phyloP scores from a whole-genome alignment of 176 grass and related monocot genomes.

The Chloris gayana region DNA sequence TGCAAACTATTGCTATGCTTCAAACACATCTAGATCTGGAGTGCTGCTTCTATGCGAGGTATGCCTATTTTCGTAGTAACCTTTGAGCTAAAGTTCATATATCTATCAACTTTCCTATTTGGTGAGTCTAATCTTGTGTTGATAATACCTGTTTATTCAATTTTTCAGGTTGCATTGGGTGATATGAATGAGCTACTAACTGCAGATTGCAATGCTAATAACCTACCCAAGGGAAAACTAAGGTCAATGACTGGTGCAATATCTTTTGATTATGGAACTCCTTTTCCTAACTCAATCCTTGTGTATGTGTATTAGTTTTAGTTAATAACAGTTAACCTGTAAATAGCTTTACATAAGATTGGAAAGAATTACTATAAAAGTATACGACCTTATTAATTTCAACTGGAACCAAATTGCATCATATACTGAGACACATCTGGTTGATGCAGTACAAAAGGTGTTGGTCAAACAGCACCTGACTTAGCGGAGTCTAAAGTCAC shows the following conservation, averaged over 20 bases:
- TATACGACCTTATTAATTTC: not conserved
- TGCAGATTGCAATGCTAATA: constrained; percentile 78
- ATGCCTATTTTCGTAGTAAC: too few relatives aligned
- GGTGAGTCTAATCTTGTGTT: too few relatives aligned
- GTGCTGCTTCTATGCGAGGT: too few relatives aligned
- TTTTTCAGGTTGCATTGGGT: constrained; percentile 81
- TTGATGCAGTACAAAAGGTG: constrained; percentile 83
- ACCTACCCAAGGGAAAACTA: constrained; percentile 78
- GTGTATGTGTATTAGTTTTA: not conserved
- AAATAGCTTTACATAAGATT: not conserved
- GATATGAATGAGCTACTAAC: constrained; percentile 74
- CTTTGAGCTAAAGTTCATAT: too few relatives aligned
- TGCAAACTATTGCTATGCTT: too few relatives aligned
- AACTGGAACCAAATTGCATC: not conserved
- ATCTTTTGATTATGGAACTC: not conserved
- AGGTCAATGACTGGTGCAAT: too few relatives aligned
- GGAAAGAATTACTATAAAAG: not conserved
- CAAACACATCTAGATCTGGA: too few relatives aligned
- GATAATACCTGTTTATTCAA: constrained; percentile 22
- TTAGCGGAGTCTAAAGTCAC: constrained; percentile 53
- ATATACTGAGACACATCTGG: too few relatives aligned
- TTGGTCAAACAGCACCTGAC: constrained; percentile 63
- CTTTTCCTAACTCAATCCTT: not conserved
- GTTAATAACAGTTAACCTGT: not conserved
- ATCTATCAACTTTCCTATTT: too few relatives aligned